phyloP scores from a whole-genome alignment of 2,329 filamentous ascomycete genomes.

The Microsporum audouinii region DNA sequence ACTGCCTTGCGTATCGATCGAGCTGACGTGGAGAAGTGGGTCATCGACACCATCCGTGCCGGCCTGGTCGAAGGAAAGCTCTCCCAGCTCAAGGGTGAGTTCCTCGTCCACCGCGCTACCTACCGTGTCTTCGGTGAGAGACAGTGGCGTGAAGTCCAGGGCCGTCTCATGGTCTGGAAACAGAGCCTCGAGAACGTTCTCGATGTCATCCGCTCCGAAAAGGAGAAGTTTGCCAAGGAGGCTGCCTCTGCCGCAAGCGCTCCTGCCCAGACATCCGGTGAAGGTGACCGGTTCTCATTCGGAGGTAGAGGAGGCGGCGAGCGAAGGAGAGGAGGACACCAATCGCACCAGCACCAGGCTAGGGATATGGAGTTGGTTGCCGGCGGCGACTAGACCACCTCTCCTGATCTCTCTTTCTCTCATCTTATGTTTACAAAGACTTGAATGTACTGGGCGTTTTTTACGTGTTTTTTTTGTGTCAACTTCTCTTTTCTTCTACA shows the following conservation, averaged over 20 bases:
- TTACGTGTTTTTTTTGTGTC: neutral
- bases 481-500: neutral
- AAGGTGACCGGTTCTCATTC: constrained; percentile 19
- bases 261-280: constrained; percentile 19
- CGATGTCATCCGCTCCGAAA: constrained; percentile 64
- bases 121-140: constrained; percentile 96
- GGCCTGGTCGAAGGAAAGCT: constrained; percentile 94
- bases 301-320: constrained; percentile 21
- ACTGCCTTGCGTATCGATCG: constrained; percentile 70
- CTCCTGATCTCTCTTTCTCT: neutral
- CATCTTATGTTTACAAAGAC: neutral
- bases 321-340: constrained; percentile 24
- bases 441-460: constrained; percentile 9
- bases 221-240: constrained; percentile 66
- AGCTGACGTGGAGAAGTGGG: constrained; percentile 93
- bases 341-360: constrained; percentile 19
- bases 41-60: constrained; percentile 93
- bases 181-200: constrained; percentile 68
- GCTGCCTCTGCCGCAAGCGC: constrained; percentile 52
- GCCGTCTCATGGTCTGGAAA: constrained; percentile 83
- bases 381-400: constrained; percentile 19
- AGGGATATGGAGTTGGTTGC: constrained; percentile 30
- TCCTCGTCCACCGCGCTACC: constrained; percentile 89
- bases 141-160: constrained; percentile 93
- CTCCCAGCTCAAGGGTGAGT: constrained; percentile 81